phyloP scores from a whole-genome alignment of 345 rosid species.

The Pseudoturritis turrita region DNA sequence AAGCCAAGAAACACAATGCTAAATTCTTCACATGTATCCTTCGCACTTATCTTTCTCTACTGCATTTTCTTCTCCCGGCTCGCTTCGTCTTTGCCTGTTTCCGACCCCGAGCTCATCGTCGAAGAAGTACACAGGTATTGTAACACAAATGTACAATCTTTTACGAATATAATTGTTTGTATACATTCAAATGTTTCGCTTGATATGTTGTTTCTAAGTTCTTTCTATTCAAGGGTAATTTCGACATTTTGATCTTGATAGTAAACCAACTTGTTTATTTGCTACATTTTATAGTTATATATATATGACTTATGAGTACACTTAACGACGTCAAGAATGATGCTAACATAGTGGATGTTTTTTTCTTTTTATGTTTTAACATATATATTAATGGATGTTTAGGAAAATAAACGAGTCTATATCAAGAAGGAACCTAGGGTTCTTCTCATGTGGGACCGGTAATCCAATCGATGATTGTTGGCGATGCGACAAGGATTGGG shows the following conservation, averaged over 20 bases:
- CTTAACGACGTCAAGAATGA: background rate
- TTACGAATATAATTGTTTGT: background rate
- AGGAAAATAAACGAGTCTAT: constrained; percentile 57
- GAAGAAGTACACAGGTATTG: constrained; percentile 61
- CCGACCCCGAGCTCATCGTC: constrained; percentile 52
- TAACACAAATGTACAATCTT: background rate
- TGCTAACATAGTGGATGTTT: background rate
- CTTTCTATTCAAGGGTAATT: background rate
- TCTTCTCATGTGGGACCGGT: constrained; percentile 64
- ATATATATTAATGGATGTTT: background rate
- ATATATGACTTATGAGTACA: background rate
- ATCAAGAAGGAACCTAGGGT: constrained; percentile 62
- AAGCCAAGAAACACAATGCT: background rate
- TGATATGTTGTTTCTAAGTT: background rate
- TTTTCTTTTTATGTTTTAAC: background rate
- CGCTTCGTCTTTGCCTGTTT: constrained; percentile 44
- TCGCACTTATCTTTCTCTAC: constrained; percentile 23
- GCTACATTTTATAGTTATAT: constrained; percentile 8
- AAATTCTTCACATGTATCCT: constrained; percentile 15
- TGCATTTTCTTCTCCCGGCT: constrained; percentile 33
- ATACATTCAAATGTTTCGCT: background rate
- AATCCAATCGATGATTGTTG: constrained; percentile 88
- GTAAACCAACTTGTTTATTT: background rate
- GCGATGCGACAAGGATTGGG: constrained; percentile 79
- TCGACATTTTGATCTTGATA: background rate